phyloP scores from a whole-genome alignment of 2,329 filamentous ascomycete genomes.

The Pleochaeta shiraiana region DNA sequence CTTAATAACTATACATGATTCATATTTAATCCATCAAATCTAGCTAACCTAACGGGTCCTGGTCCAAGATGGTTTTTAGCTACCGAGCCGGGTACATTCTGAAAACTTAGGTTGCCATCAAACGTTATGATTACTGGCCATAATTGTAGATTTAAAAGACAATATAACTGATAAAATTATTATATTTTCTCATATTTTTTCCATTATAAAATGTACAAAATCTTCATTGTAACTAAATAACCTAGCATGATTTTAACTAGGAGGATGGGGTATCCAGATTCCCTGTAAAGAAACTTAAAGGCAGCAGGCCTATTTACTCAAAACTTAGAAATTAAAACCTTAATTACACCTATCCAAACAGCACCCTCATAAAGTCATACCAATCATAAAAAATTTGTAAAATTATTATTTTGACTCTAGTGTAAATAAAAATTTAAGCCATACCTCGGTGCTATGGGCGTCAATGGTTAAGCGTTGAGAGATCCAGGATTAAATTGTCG shows the following conservation, averaged over 20 bases:
- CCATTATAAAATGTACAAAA: not conserved
- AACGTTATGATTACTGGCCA: too few relatives aligned
- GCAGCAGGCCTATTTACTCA: not conserved
- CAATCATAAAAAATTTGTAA: not conserved
- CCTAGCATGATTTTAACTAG: not conserved
- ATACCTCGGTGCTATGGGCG: not conserved
- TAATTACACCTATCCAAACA: not conserved
- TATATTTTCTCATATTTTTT: too few relatives aligned
- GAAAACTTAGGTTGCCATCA: too few relatives aligned
- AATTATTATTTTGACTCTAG: not conserved
- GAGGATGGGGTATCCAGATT: not conserved
- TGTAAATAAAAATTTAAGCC: not conserved
- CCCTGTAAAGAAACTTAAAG: not conserved
- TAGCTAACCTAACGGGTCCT: too few relatives aligned
- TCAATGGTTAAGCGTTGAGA: not conserved
- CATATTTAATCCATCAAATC: too few relatives aligned
- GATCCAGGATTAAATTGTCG: not conserved
- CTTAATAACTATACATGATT: too few relatives aligned
- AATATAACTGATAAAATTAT: too few relatives aligned
- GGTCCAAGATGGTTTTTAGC: too few relatives aligned
- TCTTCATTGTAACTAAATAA: not conserved
- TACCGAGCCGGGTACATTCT: too few relatives aligned
- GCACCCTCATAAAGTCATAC: constrained; percentile 3
- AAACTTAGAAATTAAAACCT: not conserved
- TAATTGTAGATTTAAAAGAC: too few relatives aligned